Evolutionary conservation across 352 stramenopile genomes (phyloP).

Genomic region (Peronospora destructor): DNA sequence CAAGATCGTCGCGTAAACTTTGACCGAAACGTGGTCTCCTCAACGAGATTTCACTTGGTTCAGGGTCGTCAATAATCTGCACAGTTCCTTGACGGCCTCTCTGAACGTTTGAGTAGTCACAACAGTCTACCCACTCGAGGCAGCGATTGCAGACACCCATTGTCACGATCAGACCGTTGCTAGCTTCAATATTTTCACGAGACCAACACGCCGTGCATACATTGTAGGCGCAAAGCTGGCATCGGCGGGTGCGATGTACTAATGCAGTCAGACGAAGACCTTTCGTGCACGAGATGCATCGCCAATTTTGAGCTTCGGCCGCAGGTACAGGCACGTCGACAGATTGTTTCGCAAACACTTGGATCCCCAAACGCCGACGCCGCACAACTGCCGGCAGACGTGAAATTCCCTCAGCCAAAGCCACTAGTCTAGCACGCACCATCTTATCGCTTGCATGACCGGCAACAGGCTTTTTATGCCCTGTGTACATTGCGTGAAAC

Average conservation of each 20-base stretch:
- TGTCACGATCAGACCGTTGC: slow-evolving; percentile 23
- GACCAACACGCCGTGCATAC: slow-evolving; percentile 40
- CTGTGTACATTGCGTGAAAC: slow-evolving; percentile 24
- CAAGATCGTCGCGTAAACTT: slow-evolving; percentile 20
- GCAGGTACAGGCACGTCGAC: slow-evolving; percentile 2
- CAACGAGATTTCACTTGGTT: slow-evolving; percentile 1
- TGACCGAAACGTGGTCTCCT: slow-evolving; percentile 8
- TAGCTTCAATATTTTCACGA: slow-evolving; percentile 36
- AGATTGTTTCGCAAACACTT: slow-evolving; percentile 26
- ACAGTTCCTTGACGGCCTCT: slow-evolving; percentile 12
- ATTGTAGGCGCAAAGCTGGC: slow-evolving; percentile 41
- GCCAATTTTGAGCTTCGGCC: slow-evolving; percentile 22
- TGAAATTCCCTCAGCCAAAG: slow-evolving; percentile 24
- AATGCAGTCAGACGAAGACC: slow-evolving; percentile 27
- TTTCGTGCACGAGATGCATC: slow-evolving; percentile 45
- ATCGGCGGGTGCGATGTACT: slow-evolving; percentile 21
- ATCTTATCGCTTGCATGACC: slow-evolving; percentile 23
- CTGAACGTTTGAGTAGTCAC: slow-evolving; percentile 34
- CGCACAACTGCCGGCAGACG: slow-evolving; percentile 31
- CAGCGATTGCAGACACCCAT: slow-evolving; percentile 39
- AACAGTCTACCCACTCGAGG: slow-evolving; percentile 37
- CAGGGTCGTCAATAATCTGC: slow-evolving; percentile 25
- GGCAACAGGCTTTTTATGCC: background rate
- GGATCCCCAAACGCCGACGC: slow-evolving; percentile 26
- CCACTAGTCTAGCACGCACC: slow-evolving; percentile 14